Base-by-base conservation (phyloP, 2,329 filamentous ascomycete genomes). In the Penicillium sp. region DNA sequence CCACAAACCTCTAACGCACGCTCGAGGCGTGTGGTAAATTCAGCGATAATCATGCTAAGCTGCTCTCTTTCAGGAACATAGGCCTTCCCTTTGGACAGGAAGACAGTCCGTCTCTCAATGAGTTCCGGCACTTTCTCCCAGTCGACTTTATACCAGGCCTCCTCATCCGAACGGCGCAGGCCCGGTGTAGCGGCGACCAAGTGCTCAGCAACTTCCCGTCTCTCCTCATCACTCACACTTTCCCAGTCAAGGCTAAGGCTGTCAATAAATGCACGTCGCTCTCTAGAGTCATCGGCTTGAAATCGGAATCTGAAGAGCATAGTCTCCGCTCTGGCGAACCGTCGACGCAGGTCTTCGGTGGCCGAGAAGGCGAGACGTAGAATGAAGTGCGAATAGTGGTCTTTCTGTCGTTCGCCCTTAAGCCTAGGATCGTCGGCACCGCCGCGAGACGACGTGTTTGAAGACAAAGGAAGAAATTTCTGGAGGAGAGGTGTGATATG, bases 351-450 rank as follows among this genome's bases (percentile, higher is more conserved):
- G 71, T 99, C 95, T 73, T 97, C 93, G 0, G 94, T 97, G 2
- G 90, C 88, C 0, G 93, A 89, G 73, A 99, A 99, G 1, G 95
- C 95, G 48, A 99, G 86, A 0, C 95, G 89, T 6, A 99, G 86
- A 64, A 98, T 99, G 76, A 97, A 99, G 78, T 99, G 95, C 60
- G 91, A 95, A 79, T 98, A 99, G 79, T 99, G 95, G 71, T 99
- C 95, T 75, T 95, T 96, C 76, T 94, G 91, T 30, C 94, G 86
- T 79, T 99, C 92, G 38, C 86, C 79, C 26, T 86, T 84, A 15
- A 94, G 79, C 31, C 76, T 74, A 48, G 76, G 71, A 82, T 85
- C 66, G 76, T 79, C 48, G 77, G 84, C 64, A 71, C 82, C 81
- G 11, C 78, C 77, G 15, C 82, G 81, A 23, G 82, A 79, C 1